Evolutionary conservation across 805 yeast genomes (phyloP).

Genomic region (Teunomyces stri): DNA sequence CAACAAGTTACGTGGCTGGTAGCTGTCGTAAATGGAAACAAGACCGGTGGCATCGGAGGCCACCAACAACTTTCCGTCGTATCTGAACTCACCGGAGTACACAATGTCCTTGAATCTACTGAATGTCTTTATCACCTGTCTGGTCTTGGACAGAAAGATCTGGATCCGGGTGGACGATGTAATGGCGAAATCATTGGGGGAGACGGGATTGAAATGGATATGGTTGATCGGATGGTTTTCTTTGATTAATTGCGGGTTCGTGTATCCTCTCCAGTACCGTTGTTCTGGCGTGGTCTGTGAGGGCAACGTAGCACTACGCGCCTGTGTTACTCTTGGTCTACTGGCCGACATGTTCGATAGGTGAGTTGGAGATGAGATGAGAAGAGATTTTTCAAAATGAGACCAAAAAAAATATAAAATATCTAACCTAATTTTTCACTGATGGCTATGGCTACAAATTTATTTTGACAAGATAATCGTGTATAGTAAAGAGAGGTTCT

Average conservation of each 20-base stretch:
- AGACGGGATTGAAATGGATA: slow-evolving; percentile 78
- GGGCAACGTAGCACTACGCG: slow-evolving; percentile 74
- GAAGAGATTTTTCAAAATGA: slow-evolving; percentile 2
- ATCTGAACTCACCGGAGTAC: slow-evolving; percentile 85
- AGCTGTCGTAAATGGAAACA: slow-evolving; percentile 86
- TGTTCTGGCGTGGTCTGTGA: slow-evolving; percentile 89
- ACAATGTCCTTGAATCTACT: slow-evolving; percentile 88
- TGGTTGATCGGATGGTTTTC: slow-evolving; percentile 91
- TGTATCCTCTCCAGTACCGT: slow-evolving; percentile 87
- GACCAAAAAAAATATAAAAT: background rate
- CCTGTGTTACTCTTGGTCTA: slow-evolving; percentile 60
- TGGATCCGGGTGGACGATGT: slow-evolving; percentile 90
- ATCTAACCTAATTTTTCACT: background rate
- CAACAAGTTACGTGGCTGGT: slow-evolving; percentile 71
- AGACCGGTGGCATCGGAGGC: slow-evolving; percentile 96
- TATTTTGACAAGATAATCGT: background rate
- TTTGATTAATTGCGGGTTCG: slow-evolving; percentile 82
- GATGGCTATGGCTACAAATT: background rate
- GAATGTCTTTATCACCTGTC: slow-evolving; percentile 86
- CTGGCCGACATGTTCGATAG: slow-evolving; percentile 62
- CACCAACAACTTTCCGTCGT: slow-evolving; percentile 85
- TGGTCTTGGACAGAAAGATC: slow-evolving; percentile 87
- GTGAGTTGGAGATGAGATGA: slow-evolving; percentile 3
- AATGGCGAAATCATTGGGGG: slow-evolving; percentile 91
- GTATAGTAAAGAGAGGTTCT: background rate